Evolutionary conservation across 2,329 filamentous ascomycete species (phyloP).

Genomic region (Colletotrichum sp.): DNA sequence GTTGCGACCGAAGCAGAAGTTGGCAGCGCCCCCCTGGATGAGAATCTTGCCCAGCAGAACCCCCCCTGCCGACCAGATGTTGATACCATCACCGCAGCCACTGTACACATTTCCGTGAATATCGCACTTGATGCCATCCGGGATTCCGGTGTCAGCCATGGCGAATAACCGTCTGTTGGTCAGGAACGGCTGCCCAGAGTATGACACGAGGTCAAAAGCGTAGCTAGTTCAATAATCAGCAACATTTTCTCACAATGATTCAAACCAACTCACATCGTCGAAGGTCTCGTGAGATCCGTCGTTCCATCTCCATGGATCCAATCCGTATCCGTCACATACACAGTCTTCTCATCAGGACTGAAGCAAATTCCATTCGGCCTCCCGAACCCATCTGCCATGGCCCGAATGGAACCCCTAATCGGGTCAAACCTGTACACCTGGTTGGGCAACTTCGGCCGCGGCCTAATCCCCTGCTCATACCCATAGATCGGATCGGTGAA

Average conservation of each 20-base stretch:
- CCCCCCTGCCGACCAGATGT: constrained; percentile 51
- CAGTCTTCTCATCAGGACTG: constrained; percentile 45
- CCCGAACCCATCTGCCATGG: constrained; percentile 52
- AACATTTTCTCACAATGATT: no score
- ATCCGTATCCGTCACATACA: constrained; percentile 52
- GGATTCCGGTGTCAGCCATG: constrained; percentile 50
- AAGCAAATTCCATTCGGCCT: constrained; percentile 51
- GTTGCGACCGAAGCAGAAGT: constrained; percentile 51
- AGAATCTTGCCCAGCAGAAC: constrained; percentile 50
- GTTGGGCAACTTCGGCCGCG: constrained; percentile 45
- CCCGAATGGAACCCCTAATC: constrained; percentile 40
- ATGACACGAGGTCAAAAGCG: constrained; percentile 35
- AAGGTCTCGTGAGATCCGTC: constrained; percentile 18
- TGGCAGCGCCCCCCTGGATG: constrained; percentile 45
- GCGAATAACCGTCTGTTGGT: constrained; percentile 55
- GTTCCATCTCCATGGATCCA: constrained; percentile 36
- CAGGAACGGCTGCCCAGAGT: constrained; percentile 34
- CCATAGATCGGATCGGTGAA: constrained; percentile 58
- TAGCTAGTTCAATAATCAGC: constrained; percentile 30
- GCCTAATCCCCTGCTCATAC: constrained; percentile 51
- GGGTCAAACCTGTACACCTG: constrained; percentile 55
- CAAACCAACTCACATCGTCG: constrained; percentile 14
- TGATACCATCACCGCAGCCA: constrained; percentile 53
- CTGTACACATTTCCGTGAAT: constrained; percentile 52
- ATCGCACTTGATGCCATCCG: constrained; percentile 53